Evolutionary conservation across 495 filamentous ascomycete genomes (phyloP), one percentile per base, ranked within the genome.

Genomic region (Daldinia grandis): DNA sequence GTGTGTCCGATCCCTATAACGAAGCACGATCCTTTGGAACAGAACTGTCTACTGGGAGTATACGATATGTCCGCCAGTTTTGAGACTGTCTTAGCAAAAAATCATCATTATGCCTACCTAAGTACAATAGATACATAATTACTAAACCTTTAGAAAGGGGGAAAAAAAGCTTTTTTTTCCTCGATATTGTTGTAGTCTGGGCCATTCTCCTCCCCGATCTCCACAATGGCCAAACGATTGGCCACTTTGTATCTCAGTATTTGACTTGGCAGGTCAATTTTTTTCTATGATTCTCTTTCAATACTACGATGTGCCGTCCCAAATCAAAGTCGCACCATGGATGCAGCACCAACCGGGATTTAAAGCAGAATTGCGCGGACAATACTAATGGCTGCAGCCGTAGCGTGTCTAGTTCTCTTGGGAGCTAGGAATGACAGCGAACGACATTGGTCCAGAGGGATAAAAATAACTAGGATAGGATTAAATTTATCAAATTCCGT

Each of bases 181-280:
- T 50, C 60, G 64, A 68, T 54, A 35, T 64, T 53, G 49, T 50
- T 66, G 63, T 51, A 63, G 60, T 68, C 58, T 68, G 50, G 53
- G 49, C 58, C 62, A 30, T 49, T 57, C 35, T 63, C 50, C 24
- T 35, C 53, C 33, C 44, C 31, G 5, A 71, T 67, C 64, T 37
- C 69, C 69, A 72, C 69, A 72, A 19, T 27, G 3, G 30, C 31
- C 21, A 40, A 55, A 59, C 44, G 59, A 68, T 72, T 72, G 64
- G 69, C 59, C 31, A 30, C 21, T 64, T 27, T 47, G 44, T 40
- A 60, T 68, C 19, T 55, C 51, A 10, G 44, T 42, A 27, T 40
- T 66, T 64, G 50, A 72, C 69, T 72, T 68, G 69, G 42, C 42
- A 47, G 69, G 12, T 14, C 60, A 44, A 19, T 42, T 42, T 40